Conservation (phyloP, 1,284 basidiomycete genomes). For the Paramarasmius palmivorus region DNA sequence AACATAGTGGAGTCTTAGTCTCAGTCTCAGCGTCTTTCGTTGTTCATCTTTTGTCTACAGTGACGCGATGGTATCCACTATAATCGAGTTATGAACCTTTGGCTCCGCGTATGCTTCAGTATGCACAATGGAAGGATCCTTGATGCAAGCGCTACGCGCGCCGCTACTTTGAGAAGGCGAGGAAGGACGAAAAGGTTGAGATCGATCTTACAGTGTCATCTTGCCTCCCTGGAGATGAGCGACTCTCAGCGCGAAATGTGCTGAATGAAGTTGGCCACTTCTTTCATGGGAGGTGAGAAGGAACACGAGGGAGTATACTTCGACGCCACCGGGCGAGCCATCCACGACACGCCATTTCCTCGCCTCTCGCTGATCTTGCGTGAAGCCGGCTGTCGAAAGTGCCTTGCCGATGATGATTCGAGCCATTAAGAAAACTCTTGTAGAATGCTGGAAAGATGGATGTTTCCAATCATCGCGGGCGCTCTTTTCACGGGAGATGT, state of each 20-base stretch:
- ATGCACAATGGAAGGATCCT: too few species aligned
- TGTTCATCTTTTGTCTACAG: too few species aligned
- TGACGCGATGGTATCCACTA: too few species aligned
- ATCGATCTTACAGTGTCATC: conserved; percentile 13
- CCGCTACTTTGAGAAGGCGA: not conserved
- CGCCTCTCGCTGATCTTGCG: conserved; percentile 28
- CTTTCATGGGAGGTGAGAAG: not conserved
- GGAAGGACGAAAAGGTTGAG: conserved; percentile 11
- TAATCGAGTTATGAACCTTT: too few species aligned
- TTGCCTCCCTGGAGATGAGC: conserved; percentile 16
- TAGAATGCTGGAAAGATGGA: conserved; percentile 25
- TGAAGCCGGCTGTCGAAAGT: conserved; percentile 23
- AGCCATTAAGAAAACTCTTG: conserved; percentile 24
- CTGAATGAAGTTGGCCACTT: conserved; percentile 30
- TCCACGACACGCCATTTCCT: conserved; percentile 14
- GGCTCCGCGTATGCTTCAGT: too few species aligned
- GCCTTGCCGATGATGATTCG: conserved; percentile 22
- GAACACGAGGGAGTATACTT: too few species aligned
- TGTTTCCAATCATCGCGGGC: conserved; percentile 18
- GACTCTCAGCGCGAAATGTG: conserved; percentile 20
- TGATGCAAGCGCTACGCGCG: too few species aligned
- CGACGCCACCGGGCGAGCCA: too few species aligned
- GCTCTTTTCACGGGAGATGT: conserved; percentile 20
- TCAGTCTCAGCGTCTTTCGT: too few species aligned
- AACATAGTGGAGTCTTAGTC: too few species aligned